Percentiles rank a stretch among this genome's conserved stretches.
Evolutionary conservation across 2,329 filamentous ascomycete species (phyloP).

Genomic region (Cladosporium cucumerinum): DNA sequence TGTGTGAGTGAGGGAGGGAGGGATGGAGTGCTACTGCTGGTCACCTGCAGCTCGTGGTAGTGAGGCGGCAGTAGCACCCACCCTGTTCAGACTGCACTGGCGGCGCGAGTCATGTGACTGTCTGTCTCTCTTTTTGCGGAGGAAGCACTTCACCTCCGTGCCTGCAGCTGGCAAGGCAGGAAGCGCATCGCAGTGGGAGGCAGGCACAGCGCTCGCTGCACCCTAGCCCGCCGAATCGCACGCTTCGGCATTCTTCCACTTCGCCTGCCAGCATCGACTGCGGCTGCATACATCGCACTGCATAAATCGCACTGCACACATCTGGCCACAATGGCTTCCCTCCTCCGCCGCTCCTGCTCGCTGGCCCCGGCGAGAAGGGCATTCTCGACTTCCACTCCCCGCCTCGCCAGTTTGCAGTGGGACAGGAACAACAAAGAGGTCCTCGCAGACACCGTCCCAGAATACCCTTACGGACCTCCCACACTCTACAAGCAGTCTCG

Average conservation of each 20-base stretch:
- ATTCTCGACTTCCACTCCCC: conserved; percentile 32
- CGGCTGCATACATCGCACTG: neutral
- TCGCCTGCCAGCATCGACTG: neutral
- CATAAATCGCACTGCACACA: neutral
- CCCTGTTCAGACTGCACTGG: conserved; percentile 9
- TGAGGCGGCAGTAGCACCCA: conserved; percentile 4
- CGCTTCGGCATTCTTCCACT: neutral
- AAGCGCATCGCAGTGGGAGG: too few relatives aligned
- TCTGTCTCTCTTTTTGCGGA: conserved; percentile 9
- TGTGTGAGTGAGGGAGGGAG: conserved; percentile 41
- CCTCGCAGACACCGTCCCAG: conserved; percentile 36
- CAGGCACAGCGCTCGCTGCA: neutral
- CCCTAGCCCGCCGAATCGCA: neutral
- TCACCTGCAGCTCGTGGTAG: neutral
- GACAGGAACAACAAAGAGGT: conserved; percentile 32
- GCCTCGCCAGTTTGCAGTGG: conserved; percentile 29
- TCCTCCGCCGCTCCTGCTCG: conserved; percentile 25
- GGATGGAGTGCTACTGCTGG: too few relatives aligned
- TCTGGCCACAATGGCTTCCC: conserved; percentile 24
- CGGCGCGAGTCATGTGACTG: conserved; percentile 6
- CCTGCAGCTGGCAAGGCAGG: neutral
- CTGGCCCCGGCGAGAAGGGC: conserved; percentile 21
- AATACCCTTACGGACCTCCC: conserved; percentile 70
- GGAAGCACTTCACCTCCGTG: conserved; percentile 2
- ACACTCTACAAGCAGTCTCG: conserved; percentile 77